Evolutionary conservation across 306 rosid genomes (phyloP).

Genomic region (Cucurbita ficifolia): DNA sequence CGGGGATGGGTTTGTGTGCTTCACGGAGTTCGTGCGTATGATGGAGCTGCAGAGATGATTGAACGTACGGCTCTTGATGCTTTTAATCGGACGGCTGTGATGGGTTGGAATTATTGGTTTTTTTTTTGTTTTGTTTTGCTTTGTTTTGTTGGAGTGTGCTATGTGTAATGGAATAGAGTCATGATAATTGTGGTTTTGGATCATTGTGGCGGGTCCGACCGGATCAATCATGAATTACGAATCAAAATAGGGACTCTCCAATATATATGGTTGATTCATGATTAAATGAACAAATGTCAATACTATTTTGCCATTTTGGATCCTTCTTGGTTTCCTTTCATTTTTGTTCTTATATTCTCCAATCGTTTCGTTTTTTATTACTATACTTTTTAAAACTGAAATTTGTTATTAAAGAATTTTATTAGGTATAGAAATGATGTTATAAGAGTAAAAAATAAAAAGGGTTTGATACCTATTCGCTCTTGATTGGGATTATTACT

Average conservation of each 20-base stretch:
- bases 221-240: neutral
- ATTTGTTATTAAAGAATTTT: neutral
- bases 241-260: neutral
- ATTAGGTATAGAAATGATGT: too few species aligned
- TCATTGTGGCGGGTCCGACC: neutral
- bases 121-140: neutral
- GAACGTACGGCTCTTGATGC: neutral
- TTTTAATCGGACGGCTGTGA: neutral
- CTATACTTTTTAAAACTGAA: too few species aligned
- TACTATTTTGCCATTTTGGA: neutral
- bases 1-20: conserved; percentile 82
- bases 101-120: neutral
- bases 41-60: conserved; percentile 51
- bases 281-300: neutral
- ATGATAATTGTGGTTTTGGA: neutral
- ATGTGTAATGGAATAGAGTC: neutral
- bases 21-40: conserved; percentile 70
- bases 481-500: too few species aligned
- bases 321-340: too few species aligned
- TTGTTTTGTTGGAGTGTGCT: neutral
- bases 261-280: neutral
- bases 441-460: too few species aligned
- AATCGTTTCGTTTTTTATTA: neutral
- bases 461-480: too few species aligned
- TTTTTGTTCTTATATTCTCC: too few species aligned